Conservation (phyloP, 2,329 filamentous ascomycete genomes). For the Capronia americana region DNA sequence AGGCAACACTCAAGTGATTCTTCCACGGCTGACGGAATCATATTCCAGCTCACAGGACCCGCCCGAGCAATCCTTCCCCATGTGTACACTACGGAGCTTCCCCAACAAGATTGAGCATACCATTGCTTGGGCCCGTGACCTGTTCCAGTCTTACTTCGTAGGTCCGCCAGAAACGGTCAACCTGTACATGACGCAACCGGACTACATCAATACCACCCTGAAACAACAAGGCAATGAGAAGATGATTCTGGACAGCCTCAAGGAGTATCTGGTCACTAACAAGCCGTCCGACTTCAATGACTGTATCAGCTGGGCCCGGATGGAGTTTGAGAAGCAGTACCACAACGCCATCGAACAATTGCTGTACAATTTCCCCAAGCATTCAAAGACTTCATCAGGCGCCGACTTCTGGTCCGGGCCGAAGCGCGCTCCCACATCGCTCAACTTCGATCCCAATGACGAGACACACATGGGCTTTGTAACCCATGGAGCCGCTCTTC, state of each 20-base stretch:
- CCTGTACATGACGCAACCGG: conserved; percentile 86
- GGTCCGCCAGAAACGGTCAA: conserved; percentile 94
- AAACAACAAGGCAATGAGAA: conserved; percentile 97
- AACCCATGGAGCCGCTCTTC: conserved; percentile 85
- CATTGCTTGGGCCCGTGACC: conserved; percentile 95
- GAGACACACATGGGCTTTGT: conserved; percentile 87
- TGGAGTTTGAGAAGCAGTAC: conserved; percentile 94
- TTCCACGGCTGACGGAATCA: conserved; percentile 90
- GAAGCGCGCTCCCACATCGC: conserved; percentile 89
- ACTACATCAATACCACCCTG: conserved; percentile 84
- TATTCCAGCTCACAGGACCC: conserved; percentile 98
- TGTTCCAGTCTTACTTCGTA: conserved; percentile 93
- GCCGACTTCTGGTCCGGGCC: conserved; percentile 97
- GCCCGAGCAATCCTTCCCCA: conserved; percentile 97
- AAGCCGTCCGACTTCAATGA: conserved; percentile 93
- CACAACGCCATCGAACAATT: conserved; percentile 96
- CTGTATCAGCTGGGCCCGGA: conserved; percentile 92
- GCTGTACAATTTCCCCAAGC: conserved; percentile 96
- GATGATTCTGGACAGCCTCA: conserved; percentile 86
- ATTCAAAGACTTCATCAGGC: conserved; percentile 84
- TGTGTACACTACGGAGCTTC: conserved; percentile 97
- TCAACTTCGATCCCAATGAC: conserved; percentile 87
- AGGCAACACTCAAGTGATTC: conserved; percentile 95
- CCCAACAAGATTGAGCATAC: conserved; percentile 99
- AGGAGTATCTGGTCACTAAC: conserved; percentile 87